These are phyloP conservation scores for Anthracocystis walkeri DNA, from an alignment of 1,284 basidiomycete genomes.

Conservation along the genomic window DNA sequence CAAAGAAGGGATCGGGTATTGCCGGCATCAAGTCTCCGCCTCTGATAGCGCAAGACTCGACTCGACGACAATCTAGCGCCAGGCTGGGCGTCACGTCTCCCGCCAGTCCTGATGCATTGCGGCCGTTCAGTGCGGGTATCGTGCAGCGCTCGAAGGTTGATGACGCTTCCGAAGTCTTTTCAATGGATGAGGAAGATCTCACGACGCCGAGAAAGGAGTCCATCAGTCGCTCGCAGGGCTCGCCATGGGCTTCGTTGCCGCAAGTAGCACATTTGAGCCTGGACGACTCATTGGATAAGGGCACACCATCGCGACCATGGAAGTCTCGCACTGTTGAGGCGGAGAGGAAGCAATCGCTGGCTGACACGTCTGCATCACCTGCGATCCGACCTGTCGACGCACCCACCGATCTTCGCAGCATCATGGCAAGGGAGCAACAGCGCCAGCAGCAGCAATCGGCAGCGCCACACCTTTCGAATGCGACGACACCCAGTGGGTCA, in stretches of 20 bases:
- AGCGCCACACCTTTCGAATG: slow-evolving; percentile 14
- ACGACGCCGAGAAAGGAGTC: slow-evolving; percentile 21
- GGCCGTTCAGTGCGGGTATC: slow-evolving; percentile 24
- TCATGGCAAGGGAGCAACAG: slow-evolving; percentile 77
- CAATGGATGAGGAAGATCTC: slow-evolving; percentile 76
- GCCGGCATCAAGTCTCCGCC: slow-evolving; percentile 49
- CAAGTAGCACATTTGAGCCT: slow-evolving; percentile 47
- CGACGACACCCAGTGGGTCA: slow-evolving; percentile 38
- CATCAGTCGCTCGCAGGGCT: slow-evolving; percentile 19
- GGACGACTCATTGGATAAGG: slow-evolving; percentile 31
- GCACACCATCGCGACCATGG: slow-evolving; percentile 70
- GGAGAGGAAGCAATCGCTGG: slow-evolving; percentile 67
- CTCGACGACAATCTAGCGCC: slow-evolving; percentile 69
- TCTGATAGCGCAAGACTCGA: slow-evolving; percentile 57
- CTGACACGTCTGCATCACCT: slow-evolving; percentile 23
- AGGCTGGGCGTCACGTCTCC: slow-evolving; percentile 51
- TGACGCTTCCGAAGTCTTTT: slow-evolving; percentile 73
- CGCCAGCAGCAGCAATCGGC: slow-evolving; percentile 38
- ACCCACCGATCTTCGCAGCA: slow-evolving; percentile 78
- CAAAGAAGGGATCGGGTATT: slow-evolving; percentile 51
- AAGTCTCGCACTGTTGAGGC: slow-evolving; percentile 71
- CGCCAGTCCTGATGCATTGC: slow-evolving; percentile 46
- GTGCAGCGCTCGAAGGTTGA: slow-evolving; percentile 19
- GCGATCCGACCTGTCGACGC: slow-evolving; percentile 24
- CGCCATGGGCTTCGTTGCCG: slow-evolving; percentile 43